Conservation (phyloP, 495 filamentous ascomycete species). For the Apodospora peruviana region DNA sequence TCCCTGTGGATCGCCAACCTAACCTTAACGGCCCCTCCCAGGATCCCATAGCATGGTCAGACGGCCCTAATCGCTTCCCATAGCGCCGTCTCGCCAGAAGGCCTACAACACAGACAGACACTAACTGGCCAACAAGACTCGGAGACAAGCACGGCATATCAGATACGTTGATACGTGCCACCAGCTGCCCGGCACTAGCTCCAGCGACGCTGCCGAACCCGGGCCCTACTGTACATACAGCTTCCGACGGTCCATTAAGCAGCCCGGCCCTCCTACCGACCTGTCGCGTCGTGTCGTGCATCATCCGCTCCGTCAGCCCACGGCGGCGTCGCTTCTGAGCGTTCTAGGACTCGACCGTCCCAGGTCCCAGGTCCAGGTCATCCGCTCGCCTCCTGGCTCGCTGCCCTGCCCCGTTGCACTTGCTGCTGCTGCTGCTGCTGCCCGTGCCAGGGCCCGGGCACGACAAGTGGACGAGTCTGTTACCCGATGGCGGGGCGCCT, state of each 20-base stretch:
- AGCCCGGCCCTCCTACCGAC: conserved; percentile 26
- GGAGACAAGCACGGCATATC: conserved; percentile 21
- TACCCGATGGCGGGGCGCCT: conserved; percentile 29
- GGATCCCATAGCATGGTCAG: not conserved
- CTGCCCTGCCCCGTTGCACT: conserved; percentile 13
- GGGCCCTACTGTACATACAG: conserved; percentile 10
- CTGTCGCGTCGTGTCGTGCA: conserved; percentile 21
- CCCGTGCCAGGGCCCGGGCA: conserved; percentile 3
- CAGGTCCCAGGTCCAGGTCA: not conserved
- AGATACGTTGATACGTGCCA: conserved; percentile 29
- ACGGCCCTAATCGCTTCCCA: not conserved
- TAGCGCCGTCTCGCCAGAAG: not conserved
- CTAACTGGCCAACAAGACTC: conserved; percentile 2
- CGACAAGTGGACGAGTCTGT: conserved; percentile 10
- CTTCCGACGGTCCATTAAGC: conserved; percentile 23
- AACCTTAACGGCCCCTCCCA: no score
- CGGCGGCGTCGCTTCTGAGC: conserved; percentile 25
- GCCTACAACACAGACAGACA: not conserved
- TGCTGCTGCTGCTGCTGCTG: conserved; percentile 13
- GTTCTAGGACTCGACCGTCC: conserved; percentile 11
- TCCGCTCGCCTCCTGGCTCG: conserved; percentile 3
- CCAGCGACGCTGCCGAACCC: conserved; percentile 14
- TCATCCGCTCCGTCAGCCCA: conserved; percentile 27
- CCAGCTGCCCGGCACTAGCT: conserved; percentile 18
- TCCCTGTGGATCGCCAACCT: no score